phyloP scores from a whole-genome alignment of 2,329 filamentous ascomycete genomes.

The Catunica adiposa region DNA sequence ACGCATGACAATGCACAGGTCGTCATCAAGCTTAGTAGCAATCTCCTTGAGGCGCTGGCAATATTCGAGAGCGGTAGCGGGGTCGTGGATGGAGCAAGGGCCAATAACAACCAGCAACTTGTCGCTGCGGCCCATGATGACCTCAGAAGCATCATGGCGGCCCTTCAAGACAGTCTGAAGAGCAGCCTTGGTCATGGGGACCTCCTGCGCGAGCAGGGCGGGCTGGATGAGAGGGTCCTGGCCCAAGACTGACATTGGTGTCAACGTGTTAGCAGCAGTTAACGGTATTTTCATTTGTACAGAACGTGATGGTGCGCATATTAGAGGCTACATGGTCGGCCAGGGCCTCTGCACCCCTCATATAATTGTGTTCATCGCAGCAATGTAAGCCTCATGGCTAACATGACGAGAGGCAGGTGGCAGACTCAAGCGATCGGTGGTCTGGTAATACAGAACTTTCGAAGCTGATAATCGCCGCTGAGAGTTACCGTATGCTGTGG shows the following conservation, averaged over 20 bases:
- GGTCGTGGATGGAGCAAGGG: slow-evolving; percentile 95
- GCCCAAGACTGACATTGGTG: slow-evolving; percentile 46
- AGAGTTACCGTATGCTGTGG: background rate
- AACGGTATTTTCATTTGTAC: background rate
- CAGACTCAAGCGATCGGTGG: no score
- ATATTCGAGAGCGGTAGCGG: slow-evolving; percentile 75
- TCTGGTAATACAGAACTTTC: background rate
- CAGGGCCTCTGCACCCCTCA: no score
- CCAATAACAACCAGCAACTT: slow-evolving; percentile 78
- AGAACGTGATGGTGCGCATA: background rate
- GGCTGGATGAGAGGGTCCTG: slow-evolving; percentile 89
- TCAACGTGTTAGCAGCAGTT: background rate
- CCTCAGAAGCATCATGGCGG: slow-evolving; percentile 47
- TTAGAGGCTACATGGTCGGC: no score
- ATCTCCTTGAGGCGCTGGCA: slow-evolving; percentile 60
- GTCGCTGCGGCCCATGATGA: slow-evolving; percentile 43
- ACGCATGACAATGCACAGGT: slow-evolving; percentile 90
- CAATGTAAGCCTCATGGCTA: no score
- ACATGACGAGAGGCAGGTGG: no score
- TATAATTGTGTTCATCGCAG: no score
- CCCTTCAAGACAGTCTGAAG: slow-evolving; percentile 44
- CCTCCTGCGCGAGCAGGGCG: slow-evolving; percentile 88
- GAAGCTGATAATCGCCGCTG: background rate
- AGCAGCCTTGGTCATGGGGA: slow-evolving; percentile 42
- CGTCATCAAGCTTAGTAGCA: slow-evolving; percentile 61